Evolutionary conservation across 768 basidiomycete species (phyloP), one percentile per base, ranked within the genome.

Genomic region (Suillus weaverae): DNA sequence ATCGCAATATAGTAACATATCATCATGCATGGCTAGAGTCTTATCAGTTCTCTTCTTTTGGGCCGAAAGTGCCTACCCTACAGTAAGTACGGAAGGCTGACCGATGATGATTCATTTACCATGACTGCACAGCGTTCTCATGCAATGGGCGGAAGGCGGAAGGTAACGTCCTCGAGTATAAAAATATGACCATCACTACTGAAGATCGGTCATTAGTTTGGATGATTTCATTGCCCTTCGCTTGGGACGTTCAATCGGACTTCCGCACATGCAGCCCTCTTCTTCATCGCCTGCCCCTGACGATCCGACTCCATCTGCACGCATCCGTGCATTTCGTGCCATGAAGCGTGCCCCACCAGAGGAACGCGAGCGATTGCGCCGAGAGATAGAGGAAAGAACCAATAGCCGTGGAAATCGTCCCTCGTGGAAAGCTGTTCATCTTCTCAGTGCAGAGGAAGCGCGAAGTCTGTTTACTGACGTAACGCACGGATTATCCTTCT

Each of bases 21-120:
- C 97, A 98, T 74, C 95, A 97, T 71, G 88, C 95, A 1, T 98
- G 95, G 95, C 84, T 98, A 30, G 95, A 98, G 74, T 82, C 85
- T 0, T 85, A 84, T 62, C 89, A 90, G 66, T 97, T 97, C 78
- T 96, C 94, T 2, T 80, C 89, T 0, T 96, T 97, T 72, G 95
- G 94, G 0, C 93, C 94, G 0, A 86, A 88, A 69, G 88, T 98
- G 32, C 94, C 93, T 5, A 91, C 95, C 1, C 76, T 97, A 43
- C 92, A 95, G 92, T 93, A 69, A 77, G 89, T 78, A 5, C 11
- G 56, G 39, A 1, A 30, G 9, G 4, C 16, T 1, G 10, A 30
- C 10, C 33, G 6, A 57, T 43, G 26, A 30, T 14, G 8, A 30
- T 26, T 3, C 7, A n/a, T 35, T 60, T 69, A 43, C 69, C 62